phyloP scores from a whole-genome alignment of 257 asterid genomes.

The Salvia rosmarinus region DNA sequence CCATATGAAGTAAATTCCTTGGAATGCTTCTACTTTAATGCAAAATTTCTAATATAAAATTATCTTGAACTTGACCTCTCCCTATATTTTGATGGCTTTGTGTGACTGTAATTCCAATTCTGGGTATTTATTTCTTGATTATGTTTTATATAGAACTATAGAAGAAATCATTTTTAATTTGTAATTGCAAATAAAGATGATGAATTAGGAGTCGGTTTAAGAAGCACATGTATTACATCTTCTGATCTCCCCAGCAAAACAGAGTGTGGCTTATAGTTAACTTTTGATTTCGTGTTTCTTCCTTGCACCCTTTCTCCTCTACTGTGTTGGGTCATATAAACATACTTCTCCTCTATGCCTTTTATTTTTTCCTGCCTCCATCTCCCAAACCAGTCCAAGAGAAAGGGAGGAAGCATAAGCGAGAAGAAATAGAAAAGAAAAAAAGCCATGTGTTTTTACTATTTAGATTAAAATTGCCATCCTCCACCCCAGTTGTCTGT shows the following conservation, averaged over 20 bases:
- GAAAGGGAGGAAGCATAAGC: not conserved
- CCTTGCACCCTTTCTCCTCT: not conserved
- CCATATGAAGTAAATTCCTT: not conserved
- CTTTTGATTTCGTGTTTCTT: not conserved
- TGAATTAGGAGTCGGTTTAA: not conserved
- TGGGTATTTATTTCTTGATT: not conserved
- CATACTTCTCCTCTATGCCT: not conserved
- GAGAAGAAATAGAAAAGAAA: not conserved
- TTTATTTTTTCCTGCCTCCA: not conserved
- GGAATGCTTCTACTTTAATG: not conserved
- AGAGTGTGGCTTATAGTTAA: not conserved
- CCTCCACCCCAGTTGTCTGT: not conserved
- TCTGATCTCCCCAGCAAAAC: not conserved
- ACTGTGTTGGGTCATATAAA: not conserved
- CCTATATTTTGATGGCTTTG: not conserved
- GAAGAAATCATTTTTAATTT: not conserved
- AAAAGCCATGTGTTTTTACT: not conserved
- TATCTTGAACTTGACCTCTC: constrained; percentile 9
- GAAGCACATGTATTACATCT: not conserved
- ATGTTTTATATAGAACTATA: not conserved
- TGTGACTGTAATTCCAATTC: not conserved
- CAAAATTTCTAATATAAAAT: not conserved
- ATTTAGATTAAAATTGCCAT: too few relatives aligned
- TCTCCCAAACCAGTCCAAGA: not conserved
- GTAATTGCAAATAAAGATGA: not conserved